Evolutionary conservation across 495 filamentous ascomycete genomes (phyloP), one percentile per base, ranked within the genome.

Genomic region (Friedmanniomyces simplex): DNA sequence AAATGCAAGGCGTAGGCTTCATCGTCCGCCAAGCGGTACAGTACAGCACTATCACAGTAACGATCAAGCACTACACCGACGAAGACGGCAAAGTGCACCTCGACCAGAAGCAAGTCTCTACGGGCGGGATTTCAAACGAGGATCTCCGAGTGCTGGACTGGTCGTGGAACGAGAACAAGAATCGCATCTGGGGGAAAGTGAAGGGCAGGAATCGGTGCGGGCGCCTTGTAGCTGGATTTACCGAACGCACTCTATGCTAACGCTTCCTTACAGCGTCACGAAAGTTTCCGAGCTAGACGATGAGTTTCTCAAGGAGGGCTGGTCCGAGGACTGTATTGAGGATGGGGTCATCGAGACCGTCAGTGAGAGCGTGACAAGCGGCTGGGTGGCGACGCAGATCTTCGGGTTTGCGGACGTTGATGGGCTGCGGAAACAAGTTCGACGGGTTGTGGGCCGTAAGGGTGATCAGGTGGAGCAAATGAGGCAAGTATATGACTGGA

Each of bases 131-230:
- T 53, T 78, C 77, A 58, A 86, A 85, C 56, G 85, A 85, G 22
- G 75, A 76, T 28, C 90, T 96, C 72, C 86, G 91, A 57, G 78
- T 67, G 28, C 73, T 91, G 1, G 88, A 96, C 76, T 83, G 80
- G 78, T 59, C 61, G 32, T 77, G 72, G 65, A 85, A 88, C 58
- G 77, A 81, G 42, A 88, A 93, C 72, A 69, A 69, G 25, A 91
- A 96, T 72, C 79, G 82, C 72, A 77, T 96, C 54, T 97, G 96
- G 67, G 91, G 93, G 21, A 71, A 71, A 13, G 72, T 95, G 42
- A 69, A 71, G 21, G 89, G 86, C n/a, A 12, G 16, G 28, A 57
- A 26, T 50, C 26, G 54, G 54, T 57, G 32, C 5, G 16, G n/a
- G 21, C n/a, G 3, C 25, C 1, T n/a, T 52, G 4, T 5, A 52